These are phyloP conservation scores for Nicotiana sylvestris DNA, from an alignment of 257 asterid genomes.

Conservation along the genomic window DNA sequence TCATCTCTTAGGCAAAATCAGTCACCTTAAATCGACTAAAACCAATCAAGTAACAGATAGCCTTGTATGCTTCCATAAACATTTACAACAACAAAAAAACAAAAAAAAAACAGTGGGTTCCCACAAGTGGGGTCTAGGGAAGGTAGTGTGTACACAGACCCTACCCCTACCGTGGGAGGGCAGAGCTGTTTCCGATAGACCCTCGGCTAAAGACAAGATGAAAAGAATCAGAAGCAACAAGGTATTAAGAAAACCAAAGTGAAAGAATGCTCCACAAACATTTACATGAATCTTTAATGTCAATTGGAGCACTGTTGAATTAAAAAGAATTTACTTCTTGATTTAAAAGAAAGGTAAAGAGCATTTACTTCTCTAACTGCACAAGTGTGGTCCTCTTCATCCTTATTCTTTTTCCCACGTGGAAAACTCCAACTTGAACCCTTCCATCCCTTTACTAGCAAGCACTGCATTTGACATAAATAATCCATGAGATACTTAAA, in stretches of 20 bases:
- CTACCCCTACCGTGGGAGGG: too few species aligned
- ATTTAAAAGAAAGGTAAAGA: background rate
- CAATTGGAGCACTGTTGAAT: background rate
- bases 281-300: background rate
- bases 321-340: conserved; percentile 45
- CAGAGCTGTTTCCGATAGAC: too few species aligned
- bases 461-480: conserved; percentile 43
- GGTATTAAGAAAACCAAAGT: too few species aligned
- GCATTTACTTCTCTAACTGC: conserved; percentile 73
- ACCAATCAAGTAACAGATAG: too few species aligned
- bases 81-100: background rate
- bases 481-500: background rate
- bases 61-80: background rate
- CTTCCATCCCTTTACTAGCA: conserved; percentile 87
- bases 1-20: background rate
- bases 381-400: conserved; percentile 80
- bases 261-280: background rate
- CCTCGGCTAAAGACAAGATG: too few species aligned
- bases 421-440: conserved; percentile 95
- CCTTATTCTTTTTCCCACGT: conserved; percentile 86
- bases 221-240: too few species aligned
- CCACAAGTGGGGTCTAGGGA: too few species aligned
- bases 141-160: too few species aligned
- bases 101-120: too few species aligned
- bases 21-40: background rate